Evolutionary conservation across 2,329 filamentous ascomycete genomes (phyloP), one percentile per base, ranked within the genome.

Genomic region (Fusarium gaditjirri): DNA sequence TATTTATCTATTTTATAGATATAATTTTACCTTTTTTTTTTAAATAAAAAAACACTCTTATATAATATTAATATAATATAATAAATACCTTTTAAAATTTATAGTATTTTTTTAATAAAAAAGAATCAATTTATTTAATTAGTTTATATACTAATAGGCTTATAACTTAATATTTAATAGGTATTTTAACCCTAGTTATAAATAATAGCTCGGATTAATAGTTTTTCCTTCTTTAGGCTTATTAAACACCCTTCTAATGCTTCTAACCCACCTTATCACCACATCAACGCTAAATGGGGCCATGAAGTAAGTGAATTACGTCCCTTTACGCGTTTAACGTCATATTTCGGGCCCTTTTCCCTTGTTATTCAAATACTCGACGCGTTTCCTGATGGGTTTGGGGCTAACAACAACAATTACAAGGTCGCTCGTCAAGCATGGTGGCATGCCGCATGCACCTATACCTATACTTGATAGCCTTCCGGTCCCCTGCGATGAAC

Each of bases 351-450:
- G 19, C n/a, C n/a, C 49, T 52, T 14, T 38, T 46, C 6, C 54
- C 50, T 33, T 17, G n/a, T 25, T 39, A 46, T 58, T 31, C 21
- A 49, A 23, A 16, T 31, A n/a, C 23, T 39, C 13, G 17, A 61
- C 41, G 54, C 29, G 36, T 72, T 60, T 68, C 56, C 64, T 65
- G 19, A 79, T 80, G 77, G 76, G 74, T 61, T 62, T 74, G 43
- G 71, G 77, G 66, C 72, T 80, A 44, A 79, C 78, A 39, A 60
- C 70, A 13, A 75, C 74, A 17, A 44, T 73, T 29, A 57, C 72
- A 39, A 78, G 74, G 61, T 66, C 78, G 65, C 64, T 79, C 13
- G 75, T 81, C 53, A 78, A 81, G 73, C 72, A 77, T 12, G 70
- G 62, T 43, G 76, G 77, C 9, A 67, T 65, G 44, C 65, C 64